Evolutionary conservation across 1,284 basidiomycete species (phyloP).

Genomic region (Papiliotrema terrestris): DNA sequence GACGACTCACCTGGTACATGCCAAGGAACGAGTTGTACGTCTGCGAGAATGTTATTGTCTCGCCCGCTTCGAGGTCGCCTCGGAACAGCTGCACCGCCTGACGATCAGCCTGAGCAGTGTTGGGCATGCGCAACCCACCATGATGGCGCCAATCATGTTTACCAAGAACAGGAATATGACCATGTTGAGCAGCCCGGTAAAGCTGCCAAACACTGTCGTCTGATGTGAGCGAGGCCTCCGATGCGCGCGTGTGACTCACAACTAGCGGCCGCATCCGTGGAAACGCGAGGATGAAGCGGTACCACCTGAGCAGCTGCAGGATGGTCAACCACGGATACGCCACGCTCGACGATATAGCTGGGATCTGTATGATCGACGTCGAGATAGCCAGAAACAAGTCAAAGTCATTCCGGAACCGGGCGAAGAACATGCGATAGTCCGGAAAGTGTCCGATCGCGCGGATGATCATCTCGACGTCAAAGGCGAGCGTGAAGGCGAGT

Average conservation of each 20-base stretch:
- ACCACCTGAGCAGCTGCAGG: constrained; percentile 85
- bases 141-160: constrained; percentile 80
- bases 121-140: constrained; percentile 53
- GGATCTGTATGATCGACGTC: constrained; percentile 81
- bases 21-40: constrained; percentile 85
- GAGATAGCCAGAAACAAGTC: constrained; percentile 79
- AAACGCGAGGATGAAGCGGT: constrained; percentile 74
- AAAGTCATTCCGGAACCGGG: constrained; percentile 64
- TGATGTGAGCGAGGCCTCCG: constrained; percentile 36
- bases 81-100: constrained; percentile 55
- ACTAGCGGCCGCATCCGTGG: constrained; percentile 43
- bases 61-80: constrained; percentile 62
- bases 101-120: not conserved
- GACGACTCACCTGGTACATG: constrained; percentile 61
- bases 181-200: constrained; percentile 91
- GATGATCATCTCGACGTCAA: constrained; percentile 83
- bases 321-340: constrained; percentile 89
- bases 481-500: constrained; percentile 74
- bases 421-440: constrained; percentile 76
- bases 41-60: constrained; percentile 76
- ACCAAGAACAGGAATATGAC: constrained; percentile 84
- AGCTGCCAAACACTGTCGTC: constrained; percentile 86
- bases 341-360: constrained; percentile 62
- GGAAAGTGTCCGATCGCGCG: constrained; percentile 71
- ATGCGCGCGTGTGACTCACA: constrained; percentile 11